phyloP scores from a whole-genome alignment of 352 stramenopile species.

The Globisporangium yorkense region DNA sequence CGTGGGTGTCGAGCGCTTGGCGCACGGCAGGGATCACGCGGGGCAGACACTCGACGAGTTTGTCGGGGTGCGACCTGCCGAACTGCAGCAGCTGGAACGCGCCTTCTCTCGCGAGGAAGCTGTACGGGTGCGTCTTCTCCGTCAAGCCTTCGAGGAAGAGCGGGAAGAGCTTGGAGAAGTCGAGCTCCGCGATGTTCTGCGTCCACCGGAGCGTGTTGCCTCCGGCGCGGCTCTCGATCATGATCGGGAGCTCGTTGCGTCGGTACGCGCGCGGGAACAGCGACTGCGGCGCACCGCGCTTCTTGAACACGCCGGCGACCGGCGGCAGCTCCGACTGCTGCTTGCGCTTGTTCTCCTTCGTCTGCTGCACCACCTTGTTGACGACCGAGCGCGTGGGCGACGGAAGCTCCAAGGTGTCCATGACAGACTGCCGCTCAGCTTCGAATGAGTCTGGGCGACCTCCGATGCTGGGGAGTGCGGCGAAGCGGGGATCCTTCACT shows the following conservation, averaged over 20 bases:
- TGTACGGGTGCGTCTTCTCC: slow-evolving; percentile 66
- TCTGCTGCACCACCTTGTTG: slow-evolving; percentile 42
- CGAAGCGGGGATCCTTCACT: background rate
- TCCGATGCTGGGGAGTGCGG: background rate
- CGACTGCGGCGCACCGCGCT: slow-evolving; percentile 28
- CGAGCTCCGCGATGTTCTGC: slow-evolving; percentile 49
- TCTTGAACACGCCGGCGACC: slow-evolving; percentile 52
- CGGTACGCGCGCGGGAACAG: slow-evolving; percentile 56
- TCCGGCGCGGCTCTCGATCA: slow-evolving; percentile 44
- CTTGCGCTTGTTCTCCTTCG: slow-evolving; percentile 30
- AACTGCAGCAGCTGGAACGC: slow-evolving; percentile 79
- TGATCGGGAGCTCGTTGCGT: slow-evolving; percentile 62
- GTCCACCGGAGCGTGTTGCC: slow-evolving; percentile 58
- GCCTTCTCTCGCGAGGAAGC: slow-evolving; percentile 76
- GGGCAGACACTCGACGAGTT: slow-evolving; percentile 63
- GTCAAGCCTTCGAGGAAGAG: slow-evolving; percentile 90
- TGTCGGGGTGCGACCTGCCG: slow-evolving; percentile 47
- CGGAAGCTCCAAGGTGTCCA: slow-evolving; percentile 44
- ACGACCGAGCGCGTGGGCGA: slow-evolving; percentile 56
- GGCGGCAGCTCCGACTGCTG: slow-evolving; percentile 33
- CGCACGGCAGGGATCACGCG: slow-evolving; percentile 62
- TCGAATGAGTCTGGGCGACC: slow-evolving; percentile 34
- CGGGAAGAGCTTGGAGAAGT: slow-evolving; percentile 86
- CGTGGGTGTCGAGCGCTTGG: slow-evolving; percentile 61
- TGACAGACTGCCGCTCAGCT: slow-evolving; percentile 36